A percentile compares a stretch with the other conserved stretches of the same genome.
Conservation (phyloP, 164 flowering plant species). For the Cinnamomum micranthum region DNA sequence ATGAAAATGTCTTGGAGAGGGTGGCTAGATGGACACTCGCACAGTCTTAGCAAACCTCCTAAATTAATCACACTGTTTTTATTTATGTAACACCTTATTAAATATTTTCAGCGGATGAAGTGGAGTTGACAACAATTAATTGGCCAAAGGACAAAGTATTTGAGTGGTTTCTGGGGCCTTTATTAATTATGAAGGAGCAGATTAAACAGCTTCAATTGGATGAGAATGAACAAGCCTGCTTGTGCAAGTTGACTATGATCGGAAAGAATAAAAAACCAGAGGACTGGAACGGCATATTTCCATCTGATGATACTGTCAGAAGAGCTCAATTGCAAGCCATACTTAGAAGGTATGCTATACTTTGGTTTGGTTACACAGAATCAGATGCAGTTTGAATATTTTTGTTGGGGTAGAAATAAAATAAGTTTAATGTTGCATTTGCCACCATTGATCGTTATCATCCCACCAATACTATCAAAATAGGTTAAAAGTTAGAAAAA, state of each 20-base stretch:
- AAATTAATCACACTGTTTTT: background rate
- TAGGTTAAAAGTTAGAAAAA: too few species aligned
- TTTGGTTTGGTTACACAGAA: background rate
- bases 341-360: conserved; percentile 54
- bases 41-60: background rate
- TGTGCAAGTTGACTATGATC: conserved; percentile 48
- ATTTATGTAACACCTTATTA: background rate
- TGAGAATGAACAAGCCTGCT: conserved; percentile 60
- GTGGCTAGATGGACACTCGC: too few species aligned
- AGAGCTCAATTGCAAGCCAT: conserved; percentile 85
- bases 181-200: conserved; percentile 84
- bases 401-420: background rate
- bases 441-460: too few species aligned
- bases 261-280: conserved; percentile 58
- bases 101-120: conserved; percentile 53
- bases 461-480: too few species aligned
- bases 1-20: too few species aligned
- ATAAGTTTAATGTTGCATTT: too few species aligned
- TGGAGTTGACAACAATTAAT: conserved; percentile 51
- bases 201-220: conserved; percentile 53
- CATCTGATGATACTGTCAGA: conserved; percentile 58
- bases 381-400: background rate
- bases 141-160: conserved; percentile 69
- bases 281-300: conserved; percentile 68
- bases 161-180: conserved; percentile 81